Base-by-base conservation (phyloP, 257 asterid species). In the Ophiorrhiza pumila region DNA sequence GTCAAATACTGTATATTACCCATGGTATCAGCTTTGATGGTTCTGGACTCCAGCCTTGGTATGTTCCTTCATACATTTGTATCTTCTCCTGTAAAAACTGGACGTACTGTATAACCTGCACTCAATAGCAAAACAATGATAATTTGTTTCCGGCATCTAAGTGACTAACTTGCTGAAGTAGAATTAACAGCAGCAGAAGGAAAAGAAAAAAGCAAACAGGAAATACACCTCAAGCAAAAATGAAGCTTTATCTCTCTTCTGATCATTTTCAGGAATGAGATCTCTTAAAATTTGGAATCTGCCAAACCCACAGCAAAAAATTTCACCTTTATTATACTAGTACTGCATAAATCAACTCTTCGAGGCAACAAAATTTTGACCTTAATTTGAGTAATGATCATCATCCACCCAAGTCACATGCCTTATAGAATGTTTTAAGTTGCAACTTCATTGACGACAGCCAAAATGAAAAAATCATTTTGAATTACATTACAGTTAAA, bases 71-170 rank as follows among this genome's bases (percentile, higher is more conserved):
- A 9, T 85, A 89, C 72, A 83, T 66, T 77, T 88, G 88, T 82
- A 93, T 34, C 77, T 80, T 91, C 74, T 85, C 96, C 56, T 89
- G 89, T 53, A 93, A 83, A 78, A 83, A 93, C 79, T 88, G 95
- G 78, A 93, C 81, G 83, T 93, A 91, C 76, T 93, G 91, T 77
- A 87, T 91, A 82, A 91, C 98, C 98, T 93, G 91, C 87, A 87
- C 46, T 29, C 74, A 65, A 49, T 20, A 68, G 35, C 42, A 67
- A 71, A 63, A 68, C 41, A 27, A 45, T 69, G 15, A 57, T 27
- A 25, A 81, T 47, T 50, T 2, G 41, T 12, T 50, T 58, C 43
- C 2, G 27, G 61, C 34, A 69, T 41, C 20, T 18, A 34, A 42
- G 53, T 67, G 50, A 65, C 9, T 17, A 61, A 72, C 29, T 31